Conservation (phyloP, 768 basidiomycete species). For the Kwoniella sp. region DNA sequence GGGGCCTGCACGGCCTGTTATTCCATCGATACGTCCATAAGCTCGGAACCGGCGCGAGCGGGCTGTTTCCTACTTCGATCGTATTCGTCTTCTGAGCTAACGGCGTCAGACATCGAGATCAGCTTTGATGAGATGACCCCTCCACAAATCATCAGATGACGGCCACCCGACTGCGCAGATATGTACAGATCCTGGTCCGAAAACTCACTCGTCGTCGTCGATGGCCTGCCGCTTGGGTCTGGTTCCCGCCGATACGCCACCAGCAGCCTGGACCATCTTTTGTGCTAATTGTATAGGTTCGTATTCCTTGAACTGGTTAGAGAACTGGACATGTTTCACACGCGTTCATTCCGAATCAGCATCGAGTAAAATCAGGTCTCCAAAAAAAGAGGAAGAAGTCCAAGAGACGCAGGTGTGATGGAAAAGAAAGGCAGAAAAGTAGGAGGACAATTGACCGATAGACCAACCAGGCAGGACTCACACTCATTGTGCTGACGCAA, state of each 20-base stretch:
- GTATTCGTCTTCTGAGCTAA: conserved; percentile 11
- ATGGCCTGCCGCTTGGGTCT: conserved; percentile 8
- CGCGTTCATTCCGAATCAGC: too few species aligned
- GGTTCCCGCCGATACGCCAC: neutral
- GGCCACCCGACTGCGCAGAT: too few species aligned
- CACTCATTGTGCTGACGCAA: conserved; percentile 53
- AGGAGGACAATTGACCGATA: neutral
- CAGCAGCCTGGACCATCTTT: conserved; percentile 27
- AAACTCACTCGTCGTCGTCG: conserved; percentile 22
- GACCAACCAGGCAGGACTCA: too few species aligned
- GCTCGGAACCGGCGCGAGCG: neutral
- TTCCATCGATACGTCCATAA: conserved; percentile 19
- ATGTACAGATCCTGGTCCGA: too few species aligned
- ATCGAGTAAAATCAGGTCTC: too few species aligned
- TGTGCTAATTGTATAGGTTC: conserved; percentile 48
- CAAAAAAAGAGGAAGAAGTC: too few species aligned
- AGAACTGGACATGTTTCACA: conserved; percentile 34
- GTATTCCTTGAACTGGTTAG: conserved; percentile 47
- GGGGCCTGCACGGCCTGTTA: too few species aligned
- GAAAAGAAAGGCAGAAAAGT: neutral
- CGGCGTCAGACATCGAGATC: neutral
- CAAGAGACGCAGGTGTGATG: neutral
- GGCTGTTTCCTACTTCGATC: conserved; percentile 23
- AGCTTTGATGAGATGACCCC: neutral
- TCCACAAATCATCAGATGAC: too few species aligned